Conservation (phyloP, 768 basidiomycete species). For the Rhizopogon sp. region DNA sequence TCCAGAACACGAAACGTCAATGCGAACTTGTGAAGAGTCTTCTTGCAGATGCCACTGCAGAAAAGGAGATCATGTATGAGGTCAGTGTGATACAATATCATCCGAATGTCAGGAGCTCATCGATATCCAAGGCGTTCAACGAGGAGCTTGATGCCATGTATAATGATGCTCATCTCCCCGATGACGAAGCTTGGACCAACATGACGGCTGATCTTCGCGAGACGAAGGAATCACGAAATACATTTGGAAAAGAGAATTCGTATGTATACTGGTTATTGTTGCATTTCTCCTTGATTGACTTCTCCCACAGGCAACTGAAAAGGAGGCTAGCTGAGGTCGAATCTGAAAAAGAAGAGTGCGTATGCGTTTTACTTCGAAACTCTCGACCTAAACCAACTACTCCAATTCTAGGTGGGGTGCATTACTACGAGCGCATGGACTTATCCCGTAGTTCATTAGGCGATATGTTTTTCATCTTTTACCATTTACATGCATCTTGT, state of each 20-base stretch:
- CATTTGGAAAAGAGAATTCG: constrained; percentile 76
- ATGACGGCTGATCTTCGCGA: constrained; percentile 67
- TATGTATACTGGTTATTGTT: constrained; percentile 32
- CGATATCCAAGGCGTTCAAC: constrained; percentile 73
- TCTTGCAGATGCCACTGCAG: constrained; percentile 69
- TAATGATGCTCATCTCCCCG: constrained; percentile 76
- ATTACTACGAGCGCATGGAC: constrained; percentile 45
- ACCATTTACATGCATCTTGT: constrained; percentile 2
- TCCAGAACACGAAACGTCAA: constrained; percentile 67
- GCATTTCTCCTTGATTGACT: constrained; percentile 2
- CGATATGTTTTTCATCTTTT: neutral
- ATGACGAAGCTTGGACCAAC: constrained; percentile 78
- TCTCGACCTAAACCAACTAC: constrained; percentile 5
- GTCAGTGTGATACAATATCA: constrained; percentile 36
- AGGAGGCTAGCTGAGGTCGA: constrained; percentile 66
- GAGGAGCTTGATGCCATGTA: constrained; percentile 92
- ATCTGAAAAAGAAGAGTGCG: constrained; percentile 77
- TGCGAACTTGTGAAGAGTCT: constrained; percentile 77
- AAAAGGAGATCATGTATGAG: constrained; percentile 93
- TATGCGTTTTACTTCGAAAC: constrained; percentile 10
- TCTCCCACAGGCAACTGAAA: constrained; percentile 53
- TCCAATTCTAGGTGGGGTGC: constrained; percentile 53
- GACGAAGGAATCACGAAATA: constrained; percentile 74
- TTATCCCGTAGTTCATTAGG: constrained; percentile 31
- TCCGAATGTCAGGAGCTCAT: neutral